Evolutionary conservation across 768 basidiomycete genomes (phyloP).

Genomic region (Hypholoma sublateritium): DNA sequence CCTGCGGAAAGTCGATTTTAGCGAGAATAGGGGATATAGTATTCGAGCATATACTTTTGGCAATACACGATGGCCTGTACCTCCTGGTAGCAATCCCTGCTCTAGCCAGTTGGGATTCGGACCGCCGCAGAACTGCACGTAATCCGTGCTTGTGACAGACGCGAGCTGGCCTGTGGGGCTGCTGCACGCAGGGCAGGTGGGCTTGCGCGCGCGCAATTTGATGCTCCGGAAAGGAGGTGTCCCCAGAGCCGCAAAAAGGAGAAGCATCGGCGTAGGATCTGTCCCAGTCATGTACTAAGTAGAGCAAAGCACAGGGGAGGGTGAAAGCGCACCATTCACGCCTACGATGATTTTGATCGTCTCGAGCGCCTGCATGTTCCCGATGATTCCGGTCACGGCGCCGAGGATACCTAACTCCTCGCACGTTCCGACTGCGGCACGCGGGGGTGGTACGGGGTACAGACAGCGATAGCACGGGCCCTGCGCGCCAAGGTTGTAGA

Average conservation of each 20-base stretch:
- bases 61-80: constrained; percentile 40
- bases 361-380: constrained; percentile 87
- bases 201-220: constrained; percentile 72
- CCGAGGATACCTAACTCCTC: constrained; percentile 90
- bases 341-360: constrained; percentile 78
- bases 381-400: constrained; percentile 85
- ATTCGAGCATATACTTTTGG: constrained; percentile 34
- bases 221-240: constrained; percentile 76
- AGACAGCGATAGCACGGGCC: constrained; percentile 95
- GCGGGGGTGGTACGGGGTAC: constrained; percentile 78
- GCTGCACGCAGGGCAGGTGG: constrained; percentile 78
- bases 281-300: background rate
- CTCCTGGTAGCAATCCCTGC: constrained; percentile 46
- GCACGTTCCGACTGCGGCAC: constrained; percentile 68
- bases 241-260: constrained; percentile 73
- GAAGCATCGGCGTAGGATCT: constrained; percentile 65
- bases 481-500: constrained; percentile 64
- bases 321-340: constrained; percentile 49
- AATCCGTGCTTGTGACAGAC: constrained; percentile 46
- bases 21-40: background rate
- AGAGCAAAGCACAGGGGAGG: background rate
- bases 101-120: constrained; percentile 63
- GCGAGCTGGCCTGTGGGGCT: constrained; percentile 13
- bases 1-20: constrained; percentile 34
- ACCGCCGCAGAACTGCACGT: constrained; percentile 87